Conservation (phyloP, 2,329 filamentous ascomycete genomes). For the Metarhizium brunneum region DNA sequence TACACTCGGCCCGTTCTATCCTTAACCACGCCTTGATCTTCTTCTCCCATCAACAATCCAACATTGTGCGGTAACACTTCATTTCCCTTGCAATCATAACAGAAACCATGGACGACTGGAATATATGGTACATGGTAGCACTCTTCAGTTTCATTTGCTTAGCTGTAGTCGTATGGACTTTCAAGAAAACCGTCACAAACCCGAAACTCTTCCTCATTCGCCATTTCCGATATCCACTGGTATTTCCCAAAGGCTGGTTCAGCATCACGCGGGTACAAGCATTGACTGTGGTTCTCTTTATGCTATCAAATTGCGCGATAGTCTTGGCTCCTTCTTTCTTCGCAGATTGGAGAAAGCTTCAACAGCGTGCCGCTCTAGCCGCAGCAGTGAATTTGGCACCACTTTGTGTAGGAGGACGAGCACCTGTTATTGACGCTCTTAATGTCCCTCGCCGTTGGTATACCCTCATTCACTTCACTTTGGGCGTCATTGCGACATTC, state of each 20-base stretch:
- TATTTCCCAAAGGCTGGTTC: background rate
- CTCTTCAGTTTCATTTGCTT: background rate
- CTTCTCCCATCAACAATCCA: background rate
- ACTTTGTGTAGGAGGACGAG: background rate
- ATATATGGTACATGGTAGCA: background rate
- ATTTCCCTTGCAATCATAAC: background rate
- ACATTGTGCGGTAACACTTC: background rate
- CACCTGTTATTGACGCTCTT: background rate
- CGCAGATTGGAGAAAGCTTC: background rate
- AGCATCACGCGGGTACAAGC: background rate
- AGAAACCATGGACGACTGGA: background rate
- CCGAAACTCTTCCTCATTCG: background rate
- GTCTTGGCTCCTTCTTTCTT: background rate
- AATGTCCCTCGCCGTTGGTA: background rate
- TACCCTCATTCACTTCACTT: background rate
- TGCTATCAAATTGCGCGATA: background rate
- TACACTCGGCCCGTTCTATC: too few species aligned
- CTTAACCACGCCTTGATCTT: too few species aligned
- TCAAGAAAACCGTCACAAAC: background rate
- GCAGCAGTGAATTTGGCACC: background rate
- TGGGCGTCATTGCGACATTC: background rate
- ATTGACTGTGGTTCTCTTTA: background rate
- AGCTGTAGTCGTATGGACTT: background rate
- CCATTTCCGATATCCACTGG: background rate
- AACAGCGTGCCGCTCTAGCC: background rate